Percentiles rank a stretch among this genome's conserved stretches.
These are phyloP conservation scores for Phytophthora pseudosyringae DNA, from an alignment of 352 stramenopile species.

Conservation along the genomic window DNA sequence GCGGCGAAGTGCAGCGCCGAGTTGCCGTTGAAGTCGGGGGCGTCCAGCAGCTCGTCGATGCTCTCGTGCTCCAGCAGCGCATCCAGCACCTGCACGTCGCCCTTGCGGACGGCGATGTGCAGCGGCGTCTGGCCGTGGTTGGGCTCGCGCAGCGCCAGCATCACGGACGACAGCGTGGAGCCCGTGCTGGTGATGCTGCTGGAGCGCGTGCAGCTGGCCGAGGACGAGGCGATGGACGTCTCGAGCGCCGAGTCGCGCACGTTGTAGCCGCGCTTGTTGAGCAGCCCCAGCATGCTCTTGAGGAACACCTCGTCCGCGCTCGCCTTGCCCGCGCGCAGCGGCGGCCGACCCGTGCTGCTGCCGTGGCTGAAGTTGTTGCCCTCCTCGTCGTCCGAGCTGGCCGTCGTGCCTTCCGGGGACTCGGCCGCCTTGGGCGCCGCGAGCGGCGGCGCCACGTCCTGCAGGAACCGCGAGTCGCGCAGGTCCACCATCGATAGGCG, in stretches of 20 bases:
- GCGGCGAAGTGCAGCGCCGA: constrained; percentile 82
- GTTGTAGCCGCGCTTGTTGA: constrained; percentile 89
- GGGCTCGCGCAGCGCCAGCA: constrained; percentile 74
- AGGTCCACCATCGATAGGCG: constrained; percentile 12
- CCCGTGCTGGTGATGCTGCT: constrained; percentile 66
- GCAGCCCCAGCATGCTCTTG: constrained; percentile 69
- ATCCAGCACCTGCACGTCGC: constrained; percentile 73
- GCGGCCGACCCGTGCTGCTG: constrained; percentile 16
- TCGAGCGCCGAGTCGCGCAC: constrained; percentile 69
- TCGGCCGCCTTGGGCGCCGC: constrained; percentile 2
- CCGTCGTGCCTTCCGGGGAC: constrained; percentile 19
- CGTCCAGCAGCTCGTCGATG: constrained; percentile 71
- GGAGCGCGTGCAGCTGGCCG: constrained; percentile 39
- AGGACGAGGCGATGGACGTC: constrained; percentile 62
- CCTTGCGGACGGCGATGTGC: constrained; percentile 80
- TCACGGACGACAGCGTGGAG: constrained; percentile 70
- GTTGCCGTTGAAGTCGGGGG: constrained; percentile 82
- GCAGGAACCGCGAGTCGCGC: constrained; percentile 29
- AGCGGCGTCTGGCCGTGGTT: constrained; percentile 80
- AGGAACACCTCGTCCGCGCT: constrained; percentile 71
- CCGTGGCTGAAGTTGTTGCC: constrained; percentile 16
- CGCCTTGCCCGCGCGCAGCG: constrained; percentile 16
- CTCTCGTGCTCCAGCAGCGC: constrained; percentile 76
- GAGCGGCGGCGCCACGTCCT: constrained; percentile 25
- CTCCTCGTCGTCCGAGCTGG: constrained; percentile 38